Base-by-base conservation (phyloP, 2,329 filamentous ascomycete genomes). In the Tolypocladium sp. region DNA sequence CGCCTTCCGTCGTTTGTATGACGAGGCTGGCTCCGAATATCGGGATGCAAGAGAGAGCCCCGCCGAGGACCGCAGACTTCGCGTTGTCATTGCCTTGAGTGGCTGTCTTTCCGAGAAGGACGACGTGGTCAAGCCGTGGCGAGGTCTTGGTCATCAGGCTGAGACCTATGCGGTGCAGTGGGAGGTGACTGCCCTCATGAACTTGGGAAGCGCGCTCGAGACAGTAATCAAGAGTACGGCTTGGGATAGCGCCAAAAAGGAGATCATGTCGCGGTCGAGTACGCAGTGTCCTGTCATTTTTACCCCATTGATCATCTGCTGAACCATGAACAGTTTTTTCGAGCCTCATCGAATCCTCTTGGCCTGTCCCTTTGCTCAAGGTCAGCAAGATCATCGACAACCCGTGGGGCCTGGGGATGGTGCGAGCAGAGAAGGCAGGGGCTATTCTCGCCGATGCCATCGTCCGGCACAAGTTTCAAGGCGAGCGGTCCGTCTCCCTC, bases 81-180 rank as follows among this genome's bases (percentile, higher is more conserved):
- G 92, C 37, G 82, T 97, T n/a, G 89, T 88, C 0, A 87, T 97
- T 63, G 89, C 87, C 27, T 82, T 96, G 57, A 88, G 85, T 55
- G 94, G 94, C 13, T 96, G 92, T 88, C 74, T 94, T 12, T 81
- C 87, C 41, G 83, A 87, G 55, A 83, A 88, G 46, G 87, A 94
- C 59, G 83, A 91, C n/a, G 76, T 86, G 22, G 62, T 60, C 4
- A 81, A 83, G 33, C 89, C 90, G 0, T 99, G 94, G 94, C 81
- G 82, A 54, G 85, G 88, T 35, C 76, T 97, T 37, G 89, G 89
- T 2, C 77, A 81, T 35, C 79, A 88, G 63, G 85, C 84, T 37
- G 93, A 97, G 72, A 84, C 88, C 0, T 97, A 96, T 68, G 88
- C 87, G 2, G 77, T 97, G 30, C 83, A 89, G 56, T 97, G 90